Conservation (phyloP, 805 yeast species). For the Teunomyces lycoperdinae region DNA sequence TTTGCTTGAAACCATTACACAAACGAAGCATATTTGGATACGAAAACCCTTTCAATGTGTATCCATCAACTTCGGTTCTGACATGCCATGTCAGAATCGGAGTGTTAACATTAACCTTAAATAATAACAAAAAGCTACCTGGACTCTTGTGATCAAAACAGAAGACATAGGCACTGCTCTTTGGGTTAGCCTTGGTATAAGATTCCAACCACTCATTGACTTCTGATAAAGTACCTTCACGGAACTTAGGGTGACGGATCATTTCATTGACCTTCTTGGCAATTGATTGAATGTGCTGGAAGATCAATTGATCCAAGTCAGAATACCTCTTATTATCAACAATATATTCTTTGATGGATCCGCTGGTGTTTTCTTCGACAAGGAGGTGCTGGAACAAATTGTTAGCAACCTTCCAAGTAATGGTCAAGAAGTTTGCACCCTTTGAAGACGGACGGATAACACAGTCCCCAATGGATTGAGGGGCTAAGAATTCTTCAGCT, state of each 20-base stretch:
- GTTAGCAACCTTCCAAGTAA: constrained; percentile 95
- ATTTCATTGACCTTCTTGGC: constrained; percentile 81
- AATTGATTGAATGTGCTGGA: constrained; percentile 80
- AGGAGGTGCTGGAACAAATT: constrained; percentile 89
- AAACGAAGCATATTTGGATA: constrained; percentile 88
- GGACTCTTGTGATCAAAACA: constrained; percentile 88
- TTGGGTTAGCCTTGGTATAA: constrained; percentile 87
- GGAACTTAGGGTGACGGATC: constrained; percentile 84
- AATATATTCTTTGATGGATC: constrained; percentile 46
- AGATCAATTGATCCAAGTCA: constrained; percentile 91
- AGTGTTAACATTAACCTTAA: constrained; percentile 72
- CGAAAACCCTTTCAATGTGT: constrained; percentile 68
- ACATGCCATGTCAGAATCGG: constrained; percentile 85
- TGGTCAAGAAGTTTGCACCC: constrained; percentile 83
- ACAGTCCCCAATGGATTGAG: constrained; percentile 84
- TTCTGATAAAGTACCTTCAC: constrained; percentile 72
- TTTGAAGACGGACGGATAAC: constrained; percentile 93
- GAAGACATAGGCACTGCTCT: constrained; percentile 85
- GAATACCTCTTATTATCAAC: constrained; percentile 72
- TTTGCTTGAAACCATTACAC: constrained; percentile 92
- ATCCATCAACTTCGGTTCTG: constrained; percentile 85
- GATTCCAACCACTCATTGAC: constrained; percentile 85
- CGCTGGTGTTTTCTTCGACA: constrained; percentile 70
- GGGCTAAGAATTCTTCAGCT: constrained; percentile 91
- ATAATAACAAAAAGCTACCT: constrained; percentile 87